Evolutionary conservation across 2,329 filamentous ascomycete genomes (phyloP).

Genomic region (Botrytis paeoniae): DNA sequence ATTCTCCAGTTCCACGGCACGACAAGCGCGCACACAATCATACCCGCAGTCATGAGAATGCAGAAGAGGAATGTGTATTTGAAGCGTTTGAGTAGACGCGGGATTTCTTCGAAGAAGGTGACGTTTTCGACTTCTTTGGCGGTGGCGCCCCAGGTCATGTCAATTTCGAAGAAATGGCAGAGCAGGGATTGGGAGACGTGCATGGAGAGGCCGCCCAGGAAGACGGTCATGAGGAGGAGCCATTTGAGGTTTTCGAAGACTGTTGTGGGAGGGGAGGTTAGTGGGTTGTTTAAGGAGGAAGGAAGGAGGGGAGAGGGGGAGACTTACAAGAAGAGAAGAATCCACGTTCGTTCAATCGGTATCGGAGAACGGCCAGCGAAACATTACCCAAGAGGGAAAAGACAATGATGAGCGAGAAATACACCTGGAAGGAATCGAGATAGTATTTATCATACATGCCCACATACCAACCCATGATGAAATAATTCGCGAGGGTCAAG

Average conservation of each 20-base stretch:
- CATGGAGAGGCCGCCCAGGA: conserved; percentile 76
- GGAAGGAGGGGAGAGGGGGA: too few relatives aligned
- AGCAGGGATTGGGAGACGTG: conserved; percentile 79
- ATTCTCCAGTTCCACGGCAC: conserved; percentile 65
- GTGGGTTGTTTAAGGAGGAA: background rate
- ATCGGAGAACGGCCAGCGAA: conserved; percentile 68
- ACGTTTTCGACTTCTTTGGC: conserved; percentile 78
- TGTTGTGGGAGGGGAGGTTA: background rate
- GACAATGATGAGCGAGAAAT: conserved; percentile 76
- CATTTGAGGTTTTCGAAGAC: conserved; percentile 66
- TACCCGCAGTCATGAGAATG: conserved; percentile 53
- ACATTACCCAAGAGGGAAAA: conserved; percentile 62
- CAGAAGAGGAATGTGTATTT: conserved; percentile 45
- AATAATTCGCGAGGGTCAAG: conserved; percentile 71
- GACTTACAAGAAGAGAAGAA: conserved; percentile 10
- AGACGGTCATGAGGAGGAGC: conserved; percentile 72
- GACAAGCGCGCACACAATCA: conserved; percentile 61
- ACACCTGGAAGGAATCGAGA: conserved; percentile 73
- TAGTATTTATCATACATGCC: conserved; percentile 78
- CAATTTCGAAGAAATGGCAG: conserved; percentile 78
- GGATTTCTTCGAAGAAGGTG: conserved; percentile 82
- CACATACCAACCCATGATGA: conserved; percentile 73
- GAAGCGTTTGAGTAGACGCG: conserved; percentile 73
- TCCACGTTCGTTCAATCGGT: conserved; percentile 61
- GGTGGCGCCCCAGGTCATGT: conserved; percentile 85